Base-by-base conservation (phyloP, 2,329 filamentous ascomycete species). In the Sclerotinia spermophila region DNA sequence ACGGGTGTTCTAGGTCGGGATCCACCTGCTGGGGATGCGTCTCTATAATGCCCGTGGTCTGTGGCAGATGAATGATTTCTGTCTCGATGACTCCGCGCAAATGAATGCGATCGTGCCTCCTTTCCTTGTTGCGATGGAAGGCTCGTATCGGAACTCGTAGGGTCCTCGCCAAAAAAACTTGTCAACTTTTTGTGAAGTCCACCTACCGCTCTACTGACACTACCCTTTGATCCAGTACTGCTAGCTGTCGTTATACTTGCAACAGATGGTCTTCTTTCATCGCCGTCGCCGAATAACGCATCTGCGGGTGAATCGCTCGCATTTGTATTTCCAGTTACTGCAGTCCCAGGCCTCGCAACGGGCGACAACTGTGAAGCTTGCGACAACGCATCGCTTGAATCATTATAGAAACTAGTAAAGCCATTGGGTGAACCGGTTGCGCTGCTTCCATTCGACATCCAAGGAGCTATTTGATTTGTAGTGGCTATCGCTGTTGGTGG, bases 131-230 rank as follows among this genome's bases (percentile, higher is more conserved):
- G 77, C 71, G 83, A 79, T 73, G 85, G 82, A 76, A 92, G 81
- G 81, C 88, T 90, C 75, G 87, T 86, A 71, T 96, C 92, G 68
- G 92, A 90, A 79, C 94, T 91, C 74, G 89, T 88, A 80, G 92
- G 93, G 78, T 97, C 94, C 77, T 97, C 95, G 61, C 95, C 94
- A 81, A 97, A 97, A 79, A 97, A 95, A 56, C 91, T 92, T 79
- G 96, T 92, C 73, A 97, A 84, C 81, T 95, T 96, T 81, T 94
- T 94, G 76, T 88, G 85, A 74, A 88, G 86, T 71, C 91, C 86
- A 67, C 92, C 89, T 65, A 40, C 62, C 17, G 35, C 45, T 76
- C 91, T 85, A 72, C 88, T 90, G 73, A 89, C 84, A 79, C 90
- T 92, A 71, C 87, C 86, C 81, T 90, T 90, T 56, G 95, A 97